Evolutionary conservation across 352 stramenopile genomes (phyloP), one percentile per base, ranked within the genome.

Genomic region (Hyaloperonospora brassicae): DNA sequence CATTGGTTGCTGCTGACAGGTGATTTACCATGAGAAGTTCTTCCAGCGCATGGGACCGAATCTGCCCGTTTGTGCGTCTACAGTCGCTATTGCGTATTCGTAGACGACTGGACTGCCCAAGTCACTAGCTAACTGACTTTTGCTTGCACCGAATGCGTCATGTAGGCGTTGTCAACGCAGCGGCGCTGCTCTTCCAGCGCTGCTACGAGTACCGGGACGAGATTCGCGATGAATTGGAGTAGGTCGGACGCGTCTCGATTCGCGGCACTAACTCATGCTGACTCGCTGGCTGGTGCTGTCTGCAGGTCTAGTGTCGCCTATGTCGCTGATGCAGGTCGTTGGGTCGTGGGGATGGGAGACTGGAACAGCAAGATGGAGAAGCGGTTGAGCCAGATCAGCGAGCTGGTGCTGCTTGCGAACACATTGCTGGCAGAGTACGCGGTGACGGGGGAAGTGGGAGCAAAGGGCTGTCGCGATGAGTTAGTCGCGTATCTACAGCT

Each of bases 291-390:
- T 61, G 25, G 17, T 57, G 35, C 43, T 57, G 40, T 36, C 1
- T 59, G 13, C 42, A 87, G 77, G 44, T 87, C 77, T 17, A 87
- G 59, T 21, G 66, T 87, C 23, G 77, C 77, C 24, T 87, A 87
- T 40, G 77, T 87, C 22, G 77, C 73, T 0, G 77, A 87, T 57
- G 77, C 76, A 70, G 80, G 81, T 13, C 81, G 81, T n/a, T 92
- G 81, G 81, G 66, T 89, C 17, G 77, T 92, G 4, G 81, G 81
- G 31, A 76, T 92, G 52, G 81, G 86, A 14, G 81, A 92, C 55
- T 92, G 81, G 81, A 92, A 88, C 61, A 83, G 75, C 48, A 92
- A 92, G 52, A 92, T 92, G 81, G 81, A 92, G 47, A 92, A 87
- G 56, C 73, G 81, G 1, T 50, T 89, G 57, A 67, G 54, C 17